phyloP scores from a whole-genome alignment of 2,329 filamentous ascomycete genomes.

The Pseudocercospora vitis region DNA sequence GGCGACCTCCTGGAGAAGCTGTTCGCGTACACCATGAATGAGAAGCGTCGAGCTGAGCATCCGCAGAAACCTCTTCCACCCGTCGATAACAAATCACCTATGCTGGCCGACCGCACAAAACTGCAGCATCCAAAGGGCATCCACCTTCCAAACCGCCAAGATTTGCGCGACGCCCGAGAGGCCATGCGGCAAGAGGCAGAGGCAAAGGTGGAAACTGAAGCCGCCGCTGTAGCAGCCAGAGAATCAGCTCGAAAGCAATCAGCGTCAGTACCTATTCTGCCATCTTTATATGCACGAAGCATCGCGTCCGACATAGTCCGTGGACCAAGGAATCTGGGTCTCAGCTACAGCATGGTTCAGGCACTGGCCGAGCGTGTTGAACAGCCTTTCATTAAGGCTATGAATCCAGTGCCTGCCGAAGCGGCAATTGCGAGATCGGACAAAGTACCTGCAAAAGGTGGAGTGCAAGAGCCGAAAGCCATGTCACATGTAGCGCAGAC shows the following conservation, averaged over 20 bases:
- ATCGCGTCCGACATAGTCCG: too few relatives aligned
- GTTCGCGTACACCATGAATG: conserved; percentile 26
- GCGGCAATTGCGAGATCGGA: neutral
- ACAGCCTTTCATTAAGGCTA: conserved; percentile 25
- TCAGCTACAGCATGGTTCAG: conserved; percentile 17
- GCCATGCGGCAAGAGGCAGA: too few relatives aligned
- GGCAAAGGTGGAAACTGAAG: neutral
- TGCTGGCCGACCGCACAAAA: too few relatives aligned
- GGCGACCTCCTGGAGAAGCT: conserved; percentile 22
- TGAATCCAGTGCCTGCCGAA: neutral
- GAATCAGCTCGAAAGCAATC: conserved; percentile 7
- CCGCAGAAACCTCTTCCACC: conserved; percentile 1
- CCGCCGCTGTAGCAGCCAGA: neutral
- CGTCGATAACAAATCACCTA: too few relatives aligned
- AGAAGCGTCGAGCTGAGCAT: conserved; percentile 21
- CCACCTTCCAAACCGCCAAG: conserved; percentile 9
- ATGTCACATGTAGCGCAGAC: neutral
- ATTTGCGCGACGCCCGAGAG: conserved; percentile 10
- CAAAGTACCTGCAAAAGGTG: neutral
- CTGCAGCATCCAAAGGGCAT: neutral
- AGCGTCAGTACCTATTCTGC: too few relatives aligned
- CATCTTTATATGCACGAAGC: too few relatives aligned
- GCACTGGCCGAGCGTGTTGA: conserved; percentile 28
- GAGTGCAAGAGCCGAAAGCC: too few relatives aligned
- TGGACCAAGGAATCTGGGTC: too few relatives aligned